Conservation (phyloP, 2,329 filamentous ascomycete species). For the Elsinoe perseae region DNA sequence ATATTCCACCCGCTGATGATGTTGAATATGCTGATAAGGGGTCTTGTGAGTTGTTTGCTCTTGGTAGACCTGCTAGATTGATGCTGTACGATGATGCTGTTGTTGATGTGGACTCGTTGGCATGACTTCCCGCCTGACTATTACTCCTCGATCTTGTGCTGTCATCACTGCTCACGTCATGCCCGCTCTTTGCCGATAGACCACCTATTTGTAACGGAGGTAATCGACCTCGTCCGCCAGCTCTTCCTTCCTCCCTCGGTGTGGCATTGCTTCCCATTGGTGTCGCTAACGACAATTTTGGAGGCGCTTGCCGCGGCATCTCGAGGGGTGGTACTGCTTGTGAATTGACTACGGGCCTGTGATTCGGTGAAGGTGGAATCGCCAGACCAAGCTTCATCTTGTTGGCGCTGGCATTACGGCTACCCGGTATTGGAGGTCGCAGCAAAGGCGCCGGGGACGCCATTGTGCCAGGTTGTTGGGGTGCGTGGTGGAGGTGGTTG, state of each 20-base stretch:
- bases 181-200: constrained; percentile 48
- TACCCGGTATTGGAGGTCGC: constrained; percentile 71
- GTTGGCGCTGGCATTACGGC: constrained; percentile 51
- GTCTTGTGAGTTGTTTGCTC: constrained; percentile 67
- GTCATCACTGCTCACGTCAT: constrained; percentile 62
- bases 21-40: constrained; percentile 76
- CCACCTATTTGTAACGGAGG: constrained; percentile 47
- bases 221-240: constrained; percentile 43
- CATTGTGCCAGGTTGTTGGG: constrained; percentile 45
- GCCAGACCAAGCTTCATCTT: constrained; percentile 74
- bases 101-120: constrained; percentile 75
- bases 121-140: constrained; percentile 71
- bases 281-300: constrained; percentile 77
- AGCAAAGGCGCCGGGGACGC: constrained; percentile 72
- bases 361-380: constrained; percentile 80
- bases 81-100: constrained; percentile 74
- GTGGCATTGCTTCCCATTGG: constrained; percentile 73
- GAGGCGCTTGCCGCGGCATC: constrained; percentile 55
- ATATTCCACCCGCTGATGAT: constrained; percentile 49
- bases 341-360: constrained; percentile 56
- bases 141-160: constrained; percentile 76
- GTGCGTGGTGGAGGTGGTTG: constrained; percentile 20
- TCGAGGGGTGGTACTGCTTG: constrained; percentile 28
- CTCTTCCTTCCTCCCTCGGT: constrained; percentile 57
- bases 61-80: constrained; percentile 67